Conservation (phyloP, 129 eudicot species). For the Sambucus nigra region DNA sequence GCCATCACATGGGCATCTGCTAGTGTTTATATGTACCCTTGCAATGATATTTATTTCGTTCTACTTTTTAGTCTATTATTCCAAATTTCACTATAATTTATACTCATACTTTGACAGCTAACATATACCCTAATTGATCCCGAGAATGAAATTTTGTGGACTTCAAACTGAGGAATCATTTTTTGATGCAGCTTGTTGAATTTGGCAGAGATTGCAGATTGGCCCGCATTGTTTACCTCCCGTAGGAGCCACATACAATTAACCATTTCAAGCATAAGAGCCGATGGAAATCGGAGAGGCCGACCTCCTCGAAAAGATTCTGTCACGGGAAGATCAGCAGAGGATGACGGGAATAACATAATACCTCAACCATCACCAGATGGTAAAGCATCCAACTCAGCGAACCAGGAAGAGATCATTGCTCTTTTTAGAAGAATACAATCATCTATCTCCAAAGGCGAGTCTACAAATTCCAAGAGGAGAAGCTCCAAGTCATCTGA, state of each 20-base stretch:
- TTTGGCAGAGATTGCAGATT: slow-evolving; percentile 60
- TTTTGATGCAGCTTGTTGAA: slow-evolving; percentile 81
- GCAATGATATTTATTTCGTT: too few species aligned
- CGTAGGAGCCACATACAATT: slow-evolving; percentile 7
- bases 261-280: slow-evolving; percentile 17
- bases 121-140: background rate
- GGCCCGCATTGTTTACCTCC: slow-evolving; percentile 10
- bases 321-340: slow-evolving; percentile 16
- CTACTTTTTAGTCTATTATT: background rate
- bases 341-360: slow-evolving; percentile 17
- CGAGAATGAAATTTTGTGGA: slow-evolving; percentile 9
- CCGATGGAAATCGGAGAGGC: slow-evolving; percentile 26
- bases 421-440: slow-evolving; percentile 48
- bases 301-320: too few species aligned
- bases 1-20: too few species aligned
- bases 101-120: background rate
- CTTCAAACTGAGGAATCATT: slow-evolving; percentile 38
- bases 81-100: background rate
- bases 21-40: too few species aligned
- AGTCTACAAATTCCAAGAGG: slow-evolving; percentile 21
- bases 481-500: slow-evolving; percentile 20
- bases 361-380: slow-evolving; percentile 20
- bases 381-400: slow-evolving; percentile 13
- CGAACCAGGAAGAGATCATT: slow-evolving; percentile 43
- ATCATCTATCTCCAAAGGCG: slow-evolving; percentile 43